Conservation (phyloP, 345 rosid genomes). For the Anacardium occidentale region DNA sequence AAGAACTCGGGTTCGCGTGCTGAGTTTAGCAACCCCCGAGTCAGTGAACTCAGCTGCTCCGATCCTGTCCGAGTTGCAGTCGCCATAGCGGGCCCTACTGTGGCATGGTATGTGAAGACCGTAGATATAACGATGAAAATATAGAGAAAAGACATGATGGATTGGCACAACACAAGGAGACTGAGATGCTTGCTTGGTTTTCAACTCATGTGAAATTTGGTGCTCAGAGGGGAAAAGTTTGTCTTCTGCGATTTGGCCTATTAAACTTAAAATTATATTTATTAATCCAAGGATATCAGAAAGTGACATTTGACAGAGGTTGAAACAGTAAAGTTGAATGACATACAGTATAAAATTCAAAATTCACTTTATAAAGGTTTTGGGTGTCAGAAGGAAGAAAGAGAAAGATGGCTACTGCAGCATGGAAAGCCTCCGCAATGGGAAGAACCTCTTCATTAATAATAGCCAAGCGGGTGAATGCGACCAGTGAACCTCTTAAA, state of each 20-base stretch:
- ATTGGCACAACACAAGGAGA: background rate
- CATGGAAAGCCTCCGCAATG: constrained; percentile 53
- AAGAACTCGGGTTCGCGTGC: constrained; percentile 45
- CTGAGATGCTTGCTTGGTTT: too few species aligned
- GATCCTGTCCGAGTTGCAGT: background rate
- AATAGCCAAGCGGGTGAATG: constrained; percentile 38
- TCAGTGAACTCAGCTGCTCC: constrained; percentile 23
- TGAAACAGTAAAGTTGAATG: too few species aligned
- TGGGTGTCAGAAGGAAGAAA: too few species aligned
- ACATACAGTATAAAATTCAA: too few species aligned
- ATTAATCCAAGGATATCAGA: too few species aligned
- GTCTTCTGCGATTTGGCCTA: too few species aligned
- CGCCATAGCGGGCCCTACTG: background rate
- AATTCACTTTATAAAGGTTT: too few species aligned
- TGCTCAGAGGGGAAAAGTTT: too few species aligned
- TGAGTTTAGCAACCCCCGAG: constrained; percentile 27
- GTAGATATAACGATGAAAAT: background rate
- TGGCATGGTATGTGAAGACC: background rate
- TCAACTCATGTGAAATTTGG: background rate
- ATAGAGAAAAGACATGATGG: background rate
- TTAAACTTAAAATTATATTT: too few species aligned
- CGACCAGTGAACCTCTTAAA: background rate
- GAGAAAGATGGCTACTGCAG: constrained; percentile 53
- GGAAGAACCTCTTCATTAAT: constrained; percentile 53
- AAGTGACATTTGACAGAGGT: too few species aligned